These are phyloP conservation scores for Alloteropsis semialata DNA, from an alignment of 176 grass and related monocot species.

Conservation along the genomic window DNA sequence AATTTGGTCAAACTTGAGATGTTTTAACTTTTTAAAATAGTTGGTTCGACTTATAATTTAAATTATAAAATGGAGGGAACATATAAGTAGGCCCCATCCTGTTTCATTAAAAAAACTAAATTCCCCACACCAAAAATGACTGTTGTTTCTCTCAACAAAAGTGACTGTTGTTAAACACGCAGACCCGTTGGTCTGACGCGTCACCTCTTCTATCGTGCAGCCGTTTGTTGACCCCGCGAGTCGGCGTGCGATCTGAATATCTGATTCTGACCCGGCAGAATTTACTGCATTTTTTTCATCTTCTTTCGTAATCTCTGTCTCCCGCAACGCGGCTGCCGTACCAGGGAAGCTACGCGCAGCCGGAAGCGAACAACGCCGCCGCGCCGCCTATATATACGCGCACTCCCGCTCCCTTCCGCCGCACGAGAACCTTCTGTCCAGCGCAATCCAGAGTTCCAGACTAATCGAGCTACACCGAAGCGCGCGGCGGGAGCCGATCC, in stretches of 20 bases:
- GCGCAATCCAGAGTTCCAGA: not conserved
- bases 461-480: not conserved
- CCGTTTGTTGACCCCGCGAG: not conserved
- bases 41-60: too few relatives aligned
- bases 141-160: not conserved
- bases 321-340: not conserved
- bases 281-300: not conserved
- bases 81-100: too few relatives aligned
- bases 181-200: not conserved
- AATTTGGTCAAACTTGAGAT: too few relatives aligned
- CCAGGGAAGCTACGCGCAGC: constrained; percentile 20
- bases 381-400: constrained; percentile 20
- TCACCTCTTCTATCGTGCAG: not conserved
- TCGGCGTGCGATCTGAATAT: not conserved
- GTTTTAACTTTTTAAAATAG: too few relatives aligned
- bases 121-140: not conserved
- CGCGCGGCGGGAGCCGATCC: not conserved
- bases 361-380: not conserved
- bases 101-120: not conserved
- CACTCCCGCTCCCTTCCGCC: not conserved
- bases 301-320: not conserved
- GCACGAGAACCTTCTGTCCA: not conserved
- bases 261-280: not conserved
- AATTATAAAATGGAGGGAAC: too few relatives aligned
- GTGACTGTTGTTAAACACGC: not conserved